A percentile compares a stretch with the other conserved stretches of the same genome.
Evolutionary conservation across 495 filamentous ascomycete genomes (phyloP).

Genomic region (Talaromyces stipitatus): DNA sequence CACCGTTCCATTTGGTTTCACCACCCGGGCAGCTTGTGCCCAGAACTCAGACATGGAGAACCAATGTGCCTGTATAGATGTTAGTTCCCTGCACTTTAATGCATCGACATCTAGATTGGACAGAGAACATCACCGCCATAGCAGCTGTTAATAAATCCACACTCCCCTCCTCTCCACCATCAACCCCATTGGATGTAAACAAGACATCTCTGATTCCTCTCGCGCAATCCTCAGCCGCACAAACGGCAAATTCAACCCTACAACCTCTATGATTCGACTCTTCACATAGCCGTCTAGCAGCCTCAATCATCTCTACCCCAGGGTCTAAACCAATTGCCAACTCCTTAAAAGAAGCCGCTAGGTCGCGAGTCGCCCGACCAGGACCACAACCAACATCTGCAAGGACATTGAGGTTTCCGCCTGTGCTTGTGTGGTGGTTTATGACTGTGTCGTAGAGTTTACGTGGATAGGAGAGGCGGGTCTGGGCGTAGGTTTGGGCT

Average conservation of each 20-base stretch:
- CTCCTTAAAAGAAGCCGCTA: slow-evolving; percentile 30
- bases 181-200: neutral
- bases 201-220: slow-evolving; percentile 9
- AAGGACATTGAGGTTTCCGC: slow-evolving; percentile 30
- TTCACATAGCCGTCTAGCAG: slow-evolving; percentile 16
- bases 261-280: slow-evolving; percentile 13
- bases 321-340: slow-evolving; percentile 40
- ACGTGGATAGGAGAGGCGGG: slow-evolving; percentile 29
- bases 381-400: slow-evolving; percentile 50
- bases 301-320: slow-evolving; percentile 42
- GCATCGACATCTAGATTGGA: too few relatives aligned
- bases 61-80: slow-evolving; percentile 41
- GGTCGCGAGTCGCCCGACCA: slow-evolving; percentile 29
- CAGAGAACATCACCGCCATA: slow-evolving; percentile 24
- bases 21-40: slow-evolving; percentile 30
- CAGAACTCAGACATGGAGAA: slow-evolving; percentile 50
- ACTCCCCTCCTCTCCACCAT: slow-evolving; percentile 12
- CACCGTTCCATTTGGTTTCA: slow-evolving; percentile 46
- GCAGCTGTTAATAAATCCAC: slow-evolving; percentile 45
- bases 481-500: slow-evolving; percentile 32
- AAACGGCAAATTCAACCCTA: slow-evolving; percentile 24
- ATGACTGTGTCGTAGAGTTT: slow-evolving; percentile 34
- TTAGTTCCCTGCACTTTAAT: neutral
- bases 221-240: slow-evolving; percentile 27
- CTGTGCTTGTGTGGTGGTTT: slow-evolving; percentile 35